Percentiles rank a stretch among this genome's conserved stretches.
These are phyloP conservation scores for Dothistroma septosporum DNA, from an alignment of 2,329 filamentous ascomycete species.

Conservation along the genomic window DNA sequence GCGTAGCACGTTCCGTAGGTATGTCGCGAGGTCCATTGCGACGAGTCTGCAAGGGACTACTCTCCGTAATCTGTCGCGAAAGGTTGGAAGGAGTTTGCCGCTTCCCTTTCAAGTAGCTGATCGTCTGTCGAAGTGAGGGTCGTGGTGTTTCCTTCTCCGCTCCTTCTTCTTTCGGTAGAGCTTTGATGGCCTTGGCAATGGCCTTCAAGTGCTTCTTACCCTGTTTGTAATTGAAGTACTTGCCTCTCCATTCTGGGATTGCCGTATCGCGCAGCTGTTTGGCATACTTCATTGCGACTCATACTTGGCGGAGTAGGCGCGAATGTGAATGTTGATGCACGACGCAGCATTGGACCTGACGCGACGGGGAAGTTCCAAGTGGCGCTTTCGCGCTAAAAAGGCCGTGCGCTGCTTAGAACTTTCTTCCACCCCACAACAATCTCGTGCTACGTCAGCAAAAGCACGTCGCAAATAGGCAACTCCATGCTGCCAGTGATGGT, in stretches of 20 bases:
- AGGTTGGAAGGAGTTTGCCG: background rate
- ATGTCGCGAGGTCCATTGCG: background rate
- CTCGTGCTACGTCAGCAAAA: background rate
- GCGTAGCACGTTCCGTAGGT: background rate
- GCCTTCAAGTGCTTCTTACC: constrained; percentile 13
- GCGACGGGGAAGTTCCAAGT: background rate
- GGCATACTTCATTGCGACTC: constrained; percentile 25
- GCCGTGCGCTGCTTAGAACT: background rate
- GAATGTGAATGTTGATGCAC: background rate
- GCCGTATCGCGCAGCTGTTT: constrained; percentile 76
- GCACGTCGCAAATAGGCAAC: background rate
- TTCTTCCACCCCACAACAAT: background rate
- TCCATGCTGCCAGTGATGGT: background rate
- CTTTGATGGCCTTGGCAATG: background rate
- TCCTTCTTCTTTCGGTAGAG: background rate
- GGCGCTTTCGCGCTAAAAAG: background rate
- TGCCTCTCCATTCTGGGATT: constrained; percentile 90
- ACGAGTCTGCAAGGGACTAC: constrained; percentile 35
- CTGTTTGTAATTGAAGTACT: constrained; percentile 88
- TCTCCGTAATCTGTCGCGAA: constrained; percentile 24
- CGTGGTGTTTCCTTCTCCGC: constrained; percentile 7
- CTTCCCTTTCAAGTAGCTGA: constrained; percentile 6
- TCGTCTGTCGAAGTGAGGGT: background rate
- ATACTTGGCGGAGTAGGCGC: background rate
- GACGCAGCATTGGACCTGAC: background rate